A percentile compares a stretch with the other conserved stretches of the same genome.
These are phyloP conservation scores for Kentomonas sorsogonicus DNA, from an alignment of 208 protist genomes.

Conservation along the genomic window DNA sequence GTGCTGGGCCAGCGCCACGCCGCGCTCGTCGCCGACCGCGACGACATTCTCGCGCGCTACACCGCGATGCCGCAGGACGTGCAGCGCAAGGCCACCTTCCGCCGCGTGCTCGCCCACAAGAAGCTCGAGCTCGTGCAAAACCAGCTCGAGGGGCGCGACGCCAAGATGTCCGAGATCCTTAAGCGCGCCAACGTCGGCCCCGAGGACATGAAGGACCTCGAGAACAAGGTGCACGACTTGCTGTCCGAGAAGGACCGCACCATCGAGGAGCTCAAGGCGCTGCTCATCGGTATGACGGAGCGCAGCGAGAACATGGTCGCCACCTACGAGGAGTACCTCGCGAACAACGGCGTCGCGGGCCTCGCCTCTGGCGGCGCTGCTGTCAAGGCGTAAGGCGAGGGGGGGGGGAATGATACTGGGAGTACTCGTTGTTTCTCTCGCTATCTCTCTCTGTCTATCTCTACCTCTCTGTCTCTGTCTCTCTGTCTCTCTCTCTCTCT, in stretches of 20 bases:
- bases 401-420: too few species aligned
- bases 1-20: constrained; percentile 91
- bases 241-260: constrained; percentile 94
- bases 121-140: constrained; percentile 92
- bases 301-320: constrained; percentile 55
- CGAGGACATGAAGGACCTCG: constrained; percentile 84
- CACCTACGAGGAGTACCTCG: constrained; percentile 84
- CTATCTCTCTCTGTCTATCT: neutral
- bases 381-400: neutral
- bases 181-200: constrained; percentile 93
- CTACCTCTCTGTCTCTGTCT: neutral
- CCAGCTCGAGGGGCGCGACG: constrained; percentile 91
- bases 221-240: constrained; percentile 93
- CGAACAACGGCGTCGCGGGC: constrained; percentile 63
- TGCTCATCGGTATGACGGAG: constrained; percentile 63
- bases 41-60: constrained; percentile 94
- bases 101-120: constrained; percentile 93
- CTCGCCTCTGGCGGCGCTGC: constrained; percentile 14
- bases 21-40: constrained; percentile 91
- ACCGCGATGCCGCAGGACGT: constrained; percentile 94
- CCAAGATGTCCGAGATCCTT: constrained; percentile 91
- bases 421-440: too few species aligned
- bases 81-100: constrained; percentile 92
- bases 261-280: constrained; percentile 93
- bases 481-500: neutral